Percentiles rank a stretch among this genome's conserved stretches.
Evolutionary conservation across 306 rosid genomes (phyloP).

Genomic region (Castanea sativa): DNA sequence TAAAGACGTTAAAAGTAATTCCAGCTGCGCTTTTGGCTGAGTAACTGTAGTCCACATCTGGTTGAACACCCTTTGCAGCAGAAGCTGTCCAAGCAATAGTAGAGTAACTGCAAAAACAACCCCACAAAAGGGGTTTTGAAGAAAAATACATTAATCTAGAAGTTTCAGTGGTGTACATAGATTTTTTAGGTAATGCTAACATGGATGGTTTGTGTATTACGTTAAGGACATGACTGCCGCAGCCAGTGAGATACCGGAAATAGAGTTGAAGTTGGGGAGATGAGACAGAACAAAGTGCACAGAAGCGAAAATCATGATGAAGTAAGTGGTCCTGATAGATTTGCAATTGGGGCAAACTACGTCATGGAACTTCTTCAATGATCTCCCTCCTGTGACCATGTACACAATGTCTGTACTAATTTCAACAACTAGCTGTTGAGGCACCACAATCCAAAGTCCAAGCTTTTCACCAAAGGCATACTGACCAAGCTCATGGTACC

Average conservation of each 20-base stretch:
- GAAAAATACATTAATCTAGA: neutral
- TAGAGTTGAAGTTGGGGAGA: constrained; percentile 80
- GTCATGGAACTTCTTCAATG: constrained; percentile 54
- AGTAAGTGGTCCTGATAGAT: constrained; percentile 33
- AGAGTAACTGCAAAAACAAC: constrained; percentile 49
- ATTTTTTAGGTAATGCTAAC: neutral
- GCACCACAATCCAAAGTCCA: constrained; percentile 72
- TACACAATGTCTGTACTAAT: constrained; percentile 73
- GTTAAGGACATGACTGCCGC: constrained; percentile 79
- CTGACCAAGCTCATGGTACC: constrained; percentile 89
- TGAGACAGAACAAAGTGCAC: constrained; percentile 58
- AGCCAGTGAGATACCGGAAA: constrained; percentile 53
- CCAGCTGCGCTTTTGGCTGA: constrained; percentile 21
- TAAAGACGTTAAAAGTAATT: constrained; percentile 47
- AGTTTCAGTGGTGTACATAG: neutral
- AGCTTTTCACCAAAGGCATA: constrained; percentile 72
- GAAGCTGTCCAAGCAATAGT: constrained; percentile 76
- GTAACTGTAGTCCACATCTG: constrained; percentile 44
- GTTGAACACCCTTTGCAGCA: constrained; percentile 30
- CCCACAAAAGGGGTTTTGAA: neutral
- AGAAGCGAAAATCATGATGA: constrained; percentile 59
- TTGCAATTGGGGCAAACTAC: constrained; percentile 43
- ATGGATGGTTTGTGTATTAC: constrained; percentile 14
- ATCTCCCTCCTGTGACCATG: constrained; percentile 70
- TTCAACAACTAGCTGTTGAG: constrained; percentile 70